A percentile compares a stretch with the other conserved stretches of the same genome.
Evolutionary conservation across 495 filamentous ascomycete genomes (phyloP).

Genomic region (Penicillium simplicissimum): DNA sequence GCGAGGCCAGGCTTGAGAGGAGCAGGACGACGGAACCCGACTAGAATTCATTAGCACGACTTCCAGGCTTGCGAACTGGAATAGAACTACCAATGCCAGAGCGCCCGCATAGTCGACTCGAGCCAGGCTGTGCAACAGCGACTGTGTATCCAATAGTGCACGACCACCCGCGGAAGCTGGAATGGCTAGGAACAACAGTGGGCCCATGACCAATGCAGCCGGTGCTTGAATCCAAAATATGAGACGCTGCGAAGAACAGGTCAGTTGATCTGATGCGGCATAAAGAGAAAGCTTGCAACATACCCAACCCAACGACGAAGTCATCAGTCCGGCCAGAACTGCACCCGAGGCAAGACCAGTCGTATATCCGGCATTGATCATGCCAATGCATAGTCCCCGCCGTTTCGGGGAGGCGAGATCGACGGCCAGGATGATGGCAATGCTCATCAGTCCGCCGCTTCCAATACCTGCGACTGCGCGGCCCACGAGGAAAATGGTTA

Average conservation of each 20-base stretch:
- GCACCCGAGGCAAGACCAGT: slow-evolving; percentile 70
- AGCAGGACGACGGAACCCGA: slow-evolving; percentile 59
- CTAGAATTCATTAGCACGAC: slow-evolving; percentile 22
- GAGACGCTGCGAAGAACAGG: slow-evolving; percentile 47
- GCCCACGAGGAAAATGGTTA: slow-evolving; percentile 65
- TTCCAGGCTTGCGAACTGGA: neutral
- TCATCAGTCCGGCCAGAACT: slow-evolving; percentile 64
- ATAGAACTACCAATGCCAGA: slow-evolving; percentile 54
- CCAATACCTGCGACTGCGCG: slow-evolving; percentile 65
- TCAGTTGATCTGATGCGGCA: neutral
- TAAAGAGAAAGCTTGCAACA: slow-evolving; percentile 19
- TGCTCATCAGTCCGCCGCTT: slow-evolving; percentile 64
- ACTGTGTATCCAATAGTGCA: slow-evolving; percentile 17
- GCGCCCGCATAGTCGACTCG: slow-evolving; percentile 70
- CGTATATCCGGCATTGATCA: slow-evolving; percentile 67
- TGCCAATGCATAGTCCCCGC: slow-evolving; percentile 68
- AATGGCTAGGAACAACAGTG: slow-evolving; percentile 60
- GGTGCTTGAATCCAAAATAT: slow-evolving; percentile 71
- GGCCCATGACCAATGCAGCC: slow-evolving; percentile 53
- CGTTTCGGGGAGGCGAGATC: slow-evolving; percentile 63
- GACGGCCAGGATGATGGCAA: slow-evolving; percentile 67
- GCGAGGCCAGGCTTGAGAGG: slow-evolving; percentile 63
- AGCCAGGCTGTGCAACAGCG: slow-evolving; percentile 51
- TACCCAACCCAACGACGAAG: slow-evolving; percentile 68
- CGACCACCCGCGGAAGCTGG: slow-evolving; percentile 40